These are phyloP conservation scores for Metschnikowia arizonensis DNA, from an alignment of 805 yeast genomes.

Conservation along the genomic window DNA sequence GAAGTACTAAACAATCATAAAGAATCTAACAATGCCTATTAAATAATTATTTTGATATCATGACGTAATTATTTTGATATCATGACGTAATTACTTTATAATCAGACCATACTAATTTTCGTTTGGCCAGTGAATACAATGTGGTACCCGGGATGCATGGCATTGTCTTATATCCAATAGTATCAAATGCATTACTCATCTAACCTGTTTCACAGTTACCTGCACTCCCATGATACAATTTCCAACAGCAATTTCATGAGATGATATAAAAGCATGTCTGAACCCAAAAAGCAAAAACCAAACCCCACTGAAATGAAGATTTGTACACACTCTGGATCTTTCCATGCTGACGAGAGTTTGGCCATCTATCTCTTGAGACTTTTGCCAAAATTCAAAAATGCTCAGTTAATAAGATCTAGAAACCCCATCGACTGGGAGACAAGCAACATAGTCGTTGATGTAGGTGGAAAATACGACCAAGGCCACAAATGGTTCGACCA, in stretches of 20 bases:
- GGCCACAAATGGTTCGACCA: slow-evolving; percentile 86
- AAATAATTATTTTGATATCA: no score
- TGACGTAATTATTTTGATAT: no score
- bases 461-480: slow-evolving; percentile 79
- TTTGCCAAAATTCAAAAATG: slow-evolving; percentile 62
- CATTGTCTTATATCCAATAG: slow-evolving; percentile 9
- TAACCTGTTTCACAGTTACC: no score
- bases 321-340: slow-evolving; percentile 89
- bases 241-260: slow-evolving; percentile 1
- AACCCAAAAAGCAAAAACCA: slow-evolving; percentile 19
- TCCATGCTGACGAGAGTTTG: slow-evolving; percentile 95
- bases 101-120: no score
- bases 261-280: slow-evolving; percentile 19
- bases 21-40: no score
- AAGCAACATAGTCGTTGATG: slow-evolving; percentile 93
- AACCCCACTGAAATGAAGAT: slow-evolving; percentile 43
- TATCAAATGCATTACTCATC: slow-evolving; percentile 10
- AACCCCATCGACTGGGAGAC: slow-evolving; percentile 76
- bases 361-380: slow-evolving; percentile 83
- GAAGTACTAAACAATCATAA: no score
- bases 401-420: slow-evolving; percentile 78
- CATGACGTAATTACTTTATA: no score
- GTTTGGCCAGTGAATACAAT: not conserved
- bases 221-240: no score
- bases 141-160: not conserved